Evolutionary conservation across 306 rosid genomes (phyloP), one percentile per base, ranked within the genome.

Genomic region (Corylus heterophylla): DNA sequence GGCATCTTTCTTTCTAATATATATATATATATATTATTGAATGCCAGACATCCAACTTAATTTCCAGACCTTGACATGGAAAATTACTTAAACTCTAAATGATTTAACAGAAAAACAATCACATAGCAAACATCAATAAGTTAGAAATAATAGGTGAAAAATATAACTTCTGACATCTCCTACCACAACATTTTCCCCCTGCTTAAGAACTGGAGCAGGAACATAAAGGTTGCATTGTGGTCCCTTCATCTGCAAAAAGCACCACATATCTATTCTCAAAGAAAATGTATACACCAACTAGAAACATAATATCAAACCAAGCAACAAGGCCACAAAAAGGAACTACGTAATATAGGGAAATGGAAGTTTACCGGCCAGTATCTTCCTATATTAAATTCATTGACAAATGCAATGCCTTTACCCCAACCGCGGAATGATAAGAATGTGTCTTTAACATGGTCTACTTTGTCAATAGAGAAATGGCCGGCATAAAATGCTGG

Each of bases 151-250:
- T 54, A 20, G 51, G 31, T 18, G 61, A 71, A 42, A 39, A 39
- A 76, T 52, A 58, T 44, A 74, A 71, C 27, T 44, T 72, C 55
- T 58, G 35, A 42, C 35, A 74, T 55, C 67, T 69, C 92, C 58
- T 92, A 95, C 98, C 98, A 95, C 79, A 73, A 62, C 8, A 80
- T 95, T 92, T 74, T 87, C 81, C 78, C 94, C 97, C 35, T 76
- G 88, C 78, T 76, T 77, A 76, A 95, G 98, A 82, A 91, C 17
- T 47, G 96, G 98, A 68, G 98, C 97, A 74, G 98, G 98, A 77
- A 91, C 85, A 58, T 95, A 95, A 61, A 95, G 94, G 82, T 78
- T 92, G 93, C 98, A 95, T 70, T 95, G 98, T 39, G 98, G 98
- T 76, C 98, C 98, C 78, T 54, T 83, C 63, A 52, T 76, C 98